Evolutionary conservation across 768 basidiomycete species (phyloP).

Genomic region (Serendipita sp.): DNA sequence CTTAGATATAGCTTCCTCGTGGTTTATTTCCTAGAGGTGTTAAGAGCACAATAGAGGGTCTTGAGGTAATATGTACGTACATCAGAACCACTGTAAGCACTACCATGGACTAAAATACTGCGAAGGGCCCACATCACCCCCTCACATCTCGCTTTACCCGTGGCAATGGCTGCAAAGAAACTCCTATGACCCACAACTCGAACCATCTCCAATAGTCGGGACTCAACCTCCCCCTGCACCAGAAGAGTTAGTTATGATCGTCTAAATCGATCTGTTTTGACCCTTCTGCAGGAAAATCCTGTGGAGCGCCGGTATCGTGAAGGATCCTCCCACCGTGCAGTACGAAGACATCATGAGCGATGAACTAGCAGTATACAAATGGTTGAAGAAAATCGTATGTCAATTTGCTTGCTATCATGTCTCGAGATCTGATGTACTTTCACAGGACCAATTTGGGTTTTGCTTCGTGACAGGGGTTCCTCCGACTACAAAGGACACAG

Average conservation of each 20-base stretch:
- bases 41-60: constrained; percentile 39
- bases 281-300: constrained; percentile 38
- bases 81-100: background rate
- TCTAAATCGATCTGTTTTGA: background rate
- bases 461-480: constrained; percentile 76
- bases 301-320: constrained; percentile 66
- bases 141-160: constrained; percentile 72
- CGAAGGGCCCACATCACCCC: constrained; percentile 39
- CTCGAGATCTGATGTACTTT: background rate
- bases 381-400: constrained; percentile 67
- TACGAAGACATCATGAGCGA: constrained; percentile 63
- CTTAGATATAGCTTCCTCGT: constrained; percentile 44
- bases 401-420: constrained; percentile 5
- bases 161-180: constrained; percentile 69
- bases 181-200: constrained; percentile 54
- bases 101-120: background rate
- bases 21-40: constrained; percentile 52
- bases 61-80: constrained; percentile 58
- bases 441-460: constrained; percentile 74
- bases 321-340: constrained; percentile 54
- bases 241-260: constrained; percentile 29
- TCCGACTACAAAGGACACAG: constrained; percentile 66
- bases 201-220: background rate
- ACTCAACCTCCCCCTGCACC: constrained; percentile 12
- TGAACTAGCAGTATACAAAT: constrained; percentile 55